These are phyloP conservation scores for Medicago ruthenica DNA, from an alignment of 306 rosid species.

Conservation along the genomic window DNA sequence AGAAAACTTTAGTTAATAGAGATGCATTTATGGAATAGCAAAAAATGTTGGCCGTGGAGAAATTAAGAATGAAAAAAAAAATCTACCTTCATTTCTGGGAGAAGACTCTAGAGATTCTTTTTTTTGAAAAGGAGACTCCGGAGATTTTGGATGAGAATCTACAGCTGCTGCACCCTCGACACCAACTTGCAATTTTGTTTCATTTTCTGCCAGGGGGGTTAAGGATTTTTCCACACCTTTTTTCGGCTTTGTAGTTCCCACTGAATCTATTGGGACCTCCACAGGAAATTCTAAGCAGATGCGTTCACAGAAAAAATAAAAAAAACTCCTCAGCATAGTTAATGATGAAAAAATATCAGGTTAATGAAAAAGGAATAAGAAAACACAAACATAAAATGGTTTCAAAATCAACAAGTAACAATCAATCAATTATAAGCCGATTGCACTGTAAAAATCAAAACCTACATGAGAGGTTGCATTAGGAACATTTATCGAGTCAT, in stretches of 20 bases:
- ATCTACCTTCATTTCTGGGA: conserved; percentile 47
- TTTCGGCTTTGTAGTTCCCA: conserved; percentile 37
- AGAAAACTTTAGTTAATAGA: conserved; percentile 12
- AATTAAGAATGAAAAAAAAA: conserved; percentile 7
- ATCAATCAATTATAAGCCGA: conserved; percentile 2
- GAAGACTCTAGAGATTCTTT: background rate
- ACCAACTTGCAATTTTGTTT: conserved; percentile 39
- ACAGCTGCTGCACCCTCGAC: conserved; percentile 39
- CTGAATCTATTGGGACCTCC: conserved; percentile 39
- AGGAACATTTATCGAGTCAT: background rate
- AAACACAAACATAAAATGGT: conserved; percentile 31
- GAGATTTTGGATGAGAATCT: conserved; percentile 42
- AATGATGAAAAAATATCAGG: conserved; percentile 15
- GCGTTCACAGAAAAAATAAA: background rate
- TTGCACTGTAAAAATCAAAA: conserved; percentile 11
- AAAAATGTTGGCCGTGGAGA: conserved; percentile 3
- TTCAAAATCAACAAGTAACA: conserved; percentile 10
- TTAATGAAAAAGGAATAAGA: conserved; percentile 5
- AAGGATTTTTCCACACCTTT: conserved; percentile 42
- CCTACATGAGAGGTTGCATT: conserved; percentile 20
- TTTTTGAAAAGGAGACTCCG: background rate
- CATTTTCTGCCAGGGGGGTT: conserved; percentile 30
- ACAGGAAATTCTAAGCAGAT: conserved; percentile 42
- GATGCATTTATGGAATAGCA: conserved; percentile 19
- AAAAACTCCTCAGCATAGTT: conserved; percentile 32